Base-by-base conservation (phyloP, 768 basidiomycete genomes). In the Leucocoprinus birnbaumii region DNA sequence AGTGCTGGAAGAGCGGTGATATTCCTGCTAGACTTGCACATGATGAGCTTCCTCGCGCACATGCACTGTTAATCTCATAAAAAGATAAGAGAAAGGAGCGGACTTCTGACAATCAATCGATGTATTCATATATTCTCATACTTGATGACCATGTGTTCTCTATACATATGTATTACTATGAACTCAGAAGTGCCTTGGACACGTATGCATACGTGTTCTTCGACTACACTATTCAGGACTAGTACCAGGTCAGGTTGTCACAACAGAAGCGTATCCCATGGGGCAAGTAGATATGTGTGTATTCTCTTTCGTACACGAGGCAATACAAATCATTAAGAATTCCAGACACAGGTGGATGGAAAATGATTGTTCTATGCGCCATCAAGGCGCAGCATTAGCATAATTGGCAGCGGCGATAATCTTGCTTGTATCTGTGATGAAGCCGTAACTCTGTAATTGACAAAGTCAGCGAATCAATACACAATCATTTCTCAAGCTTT, bases 391-490 rank as follows among this genome's bases (percentile, higher is more conserved):
- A 31, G 31, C 11, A 31, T 38, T 35, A 47, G 26, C 27, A 26
- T 56, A 53, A 46, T 37, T 56, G 44, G 60, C 60, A 57, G 66
- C 65, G 46, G 63, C 54, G 21, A 68, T 61, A 34, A 74, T 57
- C 38, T 67, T 64, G 51, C 59, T 58, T 10, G 69, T 68, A 57
- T 73, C 70, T n/a, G 71, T 73, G 9, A 82, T 69, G 64, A 82
- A 84, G 3, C 80, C 82, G 50, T 81, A 84, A 58, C 67, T 69
- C 80, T 83, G 56, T 55, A 51, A 51, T 16, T n/a, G 56, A 51
- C 18, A 31, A 55, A 21, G 26, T 31, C n/a, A 61, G 45, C 45
- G 44, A 62, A 54, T 50, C 49, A 31, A 11, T 31, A 31, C 31
- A 31, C 18, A 35, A n/a, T 21, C n/a, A 14, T 22, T 25, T 22